phyloP scores from a whole-genome alignment of 2,329 filamentous ascomycete genomes.

The Ceratocystis ficicola region DNA sequence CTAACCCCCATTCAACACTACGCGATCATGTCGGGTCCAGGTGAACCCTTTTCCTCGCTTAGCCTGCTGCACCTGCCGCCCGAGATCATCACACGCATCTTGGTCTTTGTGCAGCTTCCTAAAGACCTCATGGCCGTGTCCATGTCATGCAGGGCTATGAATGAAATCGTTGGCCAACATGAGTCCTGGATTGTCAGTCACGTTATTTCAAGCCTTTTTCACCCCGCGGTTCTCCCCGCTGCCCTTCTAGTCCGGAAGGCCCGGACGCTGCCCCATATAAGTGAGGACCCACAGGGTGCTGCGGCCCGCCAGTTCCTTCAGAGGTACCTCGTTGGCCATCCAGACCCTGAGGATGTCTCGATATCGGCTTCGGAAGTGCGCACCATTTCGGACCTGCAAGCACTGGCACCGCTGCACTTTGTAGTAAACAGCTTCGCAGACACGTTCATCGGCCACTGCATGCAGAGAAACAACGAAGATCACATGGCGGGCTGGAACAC shows the following conservation, averaged over 20 bases:
- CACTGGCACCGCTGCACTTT: neutral
- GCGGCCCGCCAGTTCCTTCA: neutral
- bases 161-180: neutral
- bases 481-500: slow-evolving; percentile 15
- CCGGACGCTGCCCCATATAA: slow-evolving; percentile 5
- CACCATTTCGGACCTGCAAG: neutral
- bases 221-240: neutral
- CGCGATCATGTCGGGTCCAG: neutral
- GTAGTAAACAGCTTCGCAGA: slow-evolving; percentile 3
- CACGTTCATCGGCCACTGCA: neutral
- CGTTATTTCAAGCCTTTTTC: neutral
- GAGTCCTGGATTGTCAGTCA: slow-evolving; percentile 9
- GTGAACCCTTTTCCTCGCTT: neutral
- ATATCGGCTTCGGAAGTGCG: neutral
- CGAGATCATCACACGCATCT: slow-evolving; percentile 12
- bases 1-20: neutral
- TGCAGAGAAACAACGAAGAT: neutral
- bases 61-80: slow-evolving; percentile 8
- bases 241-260: slow-evolving; percentile 14
- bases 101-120: neutral
- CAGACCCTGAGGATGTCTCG: neutral
- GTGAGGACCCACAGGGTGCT: neutral
- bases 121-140: slow-evolving; percentile 11
- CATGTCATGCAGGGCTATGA: neutral
- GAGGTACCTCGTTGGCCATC: neutral